Base-by-base conservation (phyloP, 1,284 basidiomycete species). In the Omphalotus olearius region DNA sequence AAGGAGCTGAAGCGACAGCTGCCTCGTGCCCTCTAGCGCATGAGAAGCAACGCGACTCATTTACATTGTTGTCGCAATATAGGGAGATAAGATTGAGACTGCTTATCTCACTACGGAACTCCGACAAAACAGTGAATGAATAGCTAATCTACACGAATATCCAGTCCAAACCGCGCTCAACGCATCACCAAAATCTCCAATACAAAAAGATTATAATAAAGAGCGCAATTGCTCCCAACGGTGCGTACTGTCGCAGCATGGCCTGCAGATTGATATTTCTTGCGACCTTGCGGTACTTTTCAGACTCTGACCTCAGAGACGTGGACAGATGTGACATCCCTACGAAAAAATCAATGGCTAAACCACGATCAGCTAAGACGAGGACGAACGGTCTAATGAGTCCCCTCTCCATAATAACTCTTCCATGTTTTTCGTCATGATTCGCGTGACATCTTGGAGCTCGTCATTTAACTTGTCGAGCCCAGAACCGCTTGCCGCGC, bases 391-490 rank as follows among this genome's bases (percentile, higher is more conserved):
- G 67, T 98, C 96, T 56, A 99, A 76, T 37, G 92, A 95, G 67
- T 99, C 96, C 18, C 96, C 96, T 66, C 96, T 78, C 96, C 95
- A 98, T 36, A 99, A 73, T 52, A 99, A 73, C 70, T 99, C 97
- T 69, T 99, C 97, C 96, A 99, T 99, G 67, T 99, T 99, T 75
- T 99, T 99, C n/a, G 96, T 98, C 97, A 99, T 99, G 71, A 99
- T 98, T 60, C 92, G 78, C 45, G 96, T 98, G 53, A 99, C 96
- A 63, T 99, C 96, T 65, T 96, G 93, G 48, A 99, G 73, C 60
- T 99, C 96, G 64, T 95, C 93, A 65, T 98, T 98, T 45, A 99
- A 76, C 67, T 81, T 86, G 67, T 95, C 93, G 50, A 99, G 68
- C 55, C 84, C 82, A 17, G 83, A 85, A 23, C 75, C 78, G 17